phyloP scores from a whole-genome alignment of 176 grass and related monocot genomes.

The Carex myosuroides region DNA sequence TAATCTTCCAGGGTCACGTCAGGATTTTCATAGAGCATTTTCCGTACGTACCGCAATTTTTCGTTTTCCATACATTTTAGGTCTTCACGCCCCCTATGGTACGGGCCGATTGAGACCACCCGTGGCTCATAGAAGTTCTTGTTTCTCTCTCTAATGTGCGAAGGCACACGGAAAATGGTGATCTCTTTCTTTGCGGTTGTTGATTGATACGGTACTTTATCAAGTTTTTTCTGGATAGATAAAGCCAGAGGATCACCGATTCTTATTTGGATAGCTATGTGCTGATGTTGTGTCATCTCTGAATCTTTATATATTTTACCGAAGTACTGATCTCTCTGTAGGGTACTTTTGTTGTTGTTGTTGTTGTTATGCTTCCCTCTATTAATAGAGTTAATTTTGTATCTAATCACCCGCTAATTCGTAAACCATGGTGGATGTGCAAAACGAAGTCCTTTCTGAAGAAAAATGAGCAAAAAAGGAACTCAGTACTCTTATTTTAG shows the following conservation, averaged over 20 bases:
- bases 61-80: constrained; percentile 14
- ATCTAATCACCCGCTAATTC: neutral
- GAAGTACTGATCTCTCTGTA: neutral
- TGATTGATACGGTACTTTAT: neutral
- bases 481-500: neutral
- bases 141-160: constrained; percentile 1
- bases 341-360: neutral
- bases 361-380: neutral
- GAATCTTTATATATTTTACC: neutral
- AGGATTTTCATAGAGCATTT: constrained; percentile 1
- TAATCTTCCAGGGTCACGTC: neutral
- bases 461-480: neutral
- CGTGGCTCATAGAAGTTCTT: constrained; percentile 15
- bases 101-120: constrained; percentile 16
- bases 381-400: neutral
- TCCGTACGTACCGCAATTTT: neutral
- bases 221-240: neutral
- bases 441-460: neutral
- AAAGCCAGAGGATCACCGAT: neutral
- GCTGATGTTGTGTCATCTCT: neutral
- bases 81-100: neutral
- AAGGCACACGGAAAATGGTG: constrained; percentile 12
- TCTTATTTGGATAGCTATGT: neutral
- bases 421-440: neutral
- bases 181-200: neutral